Evolutionary conservation across 1,284 basidiomycete genomes (phyloP), one percentile per base, ranked within the genome.

Genomic region (Melampsora occidentalis): DNA sequence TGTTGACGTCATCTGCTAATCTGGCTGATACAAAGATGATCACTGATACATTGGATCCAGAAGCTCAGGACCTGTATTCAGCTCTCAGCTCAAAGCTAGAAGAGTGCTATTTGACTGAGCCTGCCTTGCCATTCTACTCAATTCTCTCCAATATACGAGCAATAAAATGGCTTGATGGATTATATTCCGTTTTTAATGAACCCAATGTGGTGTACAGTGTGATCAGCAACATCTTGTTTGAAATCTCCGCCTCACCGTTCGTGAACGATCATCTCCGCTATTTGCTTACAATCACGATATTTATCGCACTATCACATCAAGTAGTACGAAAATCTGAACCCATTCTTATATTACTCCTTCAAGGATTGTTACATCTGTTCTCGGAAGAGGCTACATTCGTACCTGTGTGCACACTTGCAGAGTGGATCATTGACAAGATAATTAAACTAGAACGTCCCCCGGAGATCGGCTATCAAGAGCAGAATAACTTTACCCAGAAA

Each of bases 231-330:
- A 84, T 96, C 10, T 89, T 96, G 79, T 86, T 89, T 7, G 85
- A 86, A 53, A 84, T 94, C 35, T 87, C 91, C 77, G 83, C 84
- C 2, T 88, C 89, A 0, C 89, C 89, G n/a, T 86, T 97, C 59
- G 87, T 96, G 78, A 92, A 93, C 81, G 93, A 97, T 81, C 93
- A 97, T 82, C 83, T 90, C 62, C 89, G 94, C 6, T 84, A 91
- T 39, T 82, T 95, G 42, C 90, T 92, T 73, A 87, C 89, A 0
- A 84, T 97, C 31, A 88, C 88, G 25, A 82, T 96, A 18, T 89
- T 91, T 86, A 85, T 93, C 33, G 86, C 92, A 18, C 48, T 76
- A 18, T 76, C 73, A 33, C 66, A 76, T 48, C 0, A 20, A 28
- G 48, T 66, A 61, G 90, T 93, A 80, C 81, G 84, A 22, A 86